Base-by-base conservation (phyloP, 768 basidiomycete species). In the Hortiboletus campestris region DNA sequence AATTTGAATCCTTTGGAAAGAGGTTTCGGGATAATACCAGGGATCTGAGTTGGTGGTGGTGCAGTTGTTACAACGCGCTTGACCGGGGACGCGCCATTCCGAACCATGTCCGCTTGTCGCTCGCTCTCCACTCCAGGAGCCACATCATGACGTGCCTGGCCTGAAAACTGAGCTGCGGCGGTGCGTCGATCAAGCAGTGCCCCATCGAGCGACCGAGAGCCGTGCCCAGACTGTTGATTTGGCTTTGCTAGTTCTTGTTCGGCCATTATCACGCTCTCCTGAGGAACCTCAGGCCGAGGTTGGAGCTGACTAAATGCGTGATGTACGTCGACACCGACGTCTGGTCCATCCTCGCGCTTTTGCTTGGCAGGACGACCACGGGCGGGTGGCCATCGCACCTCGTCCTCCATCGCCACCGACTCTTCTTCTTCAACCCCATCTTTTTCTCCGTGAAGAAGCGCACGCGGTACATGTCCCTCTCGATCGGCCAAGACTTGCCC, bases 401-500 rank as follows among this genome's bases (percentile, higher is more conserved):
- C 31, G 3, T 49, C 54, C 34, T 46, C 28, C 3, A n/a, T 55
- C 48, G n/a, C n/a, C n/a, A n/a, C n/a, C n/a, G n/a, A n/a, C 0
- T 36, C 53, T 2, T 49, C 57, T 11, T 50, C 49, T 31, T 52
- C 34, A 17, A 17, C 12, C 0, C 0, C 31, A 0, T 36, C 42
- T 20, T 40, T n/a, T 9, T 39, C 51, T 3, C 22, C 35, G 3
- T 1, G 38, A 50, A 42, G 22, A 45, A 58, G 6, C 11, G 43
- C 6, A 9, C 53, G 58, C 3, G 63, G 67, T 4, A 59, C 51
- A 29, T 45, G 56, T 3, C 63, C 65, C 6, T 43, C 55, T 46
- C 41, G 54, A 40, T 65, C 58, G 6, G 65, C 67, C 41, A 69
- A 43, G 3, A 63, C 59, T 36, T 56, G 55, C 0, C 67, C 60